Evolutionary conservation across 345 rosid genomes (phyloP).

Genomic region (Gynandropsis gynandra): DNA sequence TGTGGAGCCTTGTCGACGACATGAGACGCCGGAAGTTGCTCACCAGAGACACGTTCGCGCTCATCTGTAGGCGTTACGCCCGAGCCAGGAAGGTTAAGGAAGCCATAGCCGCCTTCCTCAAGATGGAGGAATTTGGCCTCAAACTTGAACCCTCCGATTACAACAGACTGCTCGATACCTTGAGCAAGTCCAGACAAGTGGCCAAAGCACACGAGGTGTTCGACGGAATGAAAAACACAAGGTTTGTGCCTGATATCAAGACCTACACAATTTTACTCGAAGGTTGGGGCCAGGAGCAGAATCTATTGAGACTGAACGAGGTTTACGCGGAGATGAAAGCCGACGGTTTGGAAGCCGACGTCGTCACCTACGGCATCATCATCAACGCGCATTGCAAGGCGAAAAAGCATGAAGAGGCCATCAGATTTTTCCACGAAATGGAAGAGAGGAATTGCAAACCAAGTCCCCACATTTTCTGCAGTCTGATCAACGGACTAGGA

Average conservation of each 20-base stretch:
- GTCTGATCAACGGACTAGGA: conserved; percentile 74
- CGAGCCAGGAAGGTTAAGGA: conserved; percentile 64
- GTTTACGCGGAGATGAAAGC: conserved; percentile 65
- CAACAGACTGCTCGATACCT: conserved; percentile 56
- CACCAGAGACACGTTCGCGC: conserved; percentile 62
- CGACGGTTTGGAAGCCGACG: conserved; percentile 75
- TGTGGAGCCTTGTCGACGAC: conserved; percentile 55
- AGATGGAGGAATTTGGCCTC: conserved; percentile 66
- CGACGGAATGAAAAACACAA: conserved; percentile 65
- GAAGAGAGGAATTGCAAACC: conserved; percentile 50
- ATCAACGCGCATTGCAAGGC: conserved; percentile 66
- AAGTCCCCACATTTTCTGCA: conserved; percentile 67
- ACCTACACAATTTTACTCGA: conserved; percentile 67
- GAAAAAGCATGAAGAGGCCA: conserved; percentile 46
- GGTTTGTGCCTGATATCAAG: conserved; percentile 59
- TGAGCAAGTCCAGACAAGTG: conserved; percentile 65
- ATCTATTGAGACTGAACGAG: conserved; percentile 52
- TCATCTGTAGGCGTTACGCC: conserved; percentile 66
- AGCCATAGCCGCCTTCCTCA: conserved; percentile 59
- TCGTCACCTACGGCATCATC: conserved; percentile 64
- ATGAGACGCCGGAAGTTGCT: conserved; percentile 60
- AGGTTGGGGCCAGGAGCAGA: conserved; percentile 74
- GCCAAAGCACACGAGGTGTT: conserved; percentile 72
- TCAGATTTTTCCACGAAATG: conserved; percentile 53
- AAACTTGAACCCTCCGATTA: conserved; percentile 49